Conservation (phyloP, 768 basidiomycete genomes). For the Auriscalpium orientale region DNA sequence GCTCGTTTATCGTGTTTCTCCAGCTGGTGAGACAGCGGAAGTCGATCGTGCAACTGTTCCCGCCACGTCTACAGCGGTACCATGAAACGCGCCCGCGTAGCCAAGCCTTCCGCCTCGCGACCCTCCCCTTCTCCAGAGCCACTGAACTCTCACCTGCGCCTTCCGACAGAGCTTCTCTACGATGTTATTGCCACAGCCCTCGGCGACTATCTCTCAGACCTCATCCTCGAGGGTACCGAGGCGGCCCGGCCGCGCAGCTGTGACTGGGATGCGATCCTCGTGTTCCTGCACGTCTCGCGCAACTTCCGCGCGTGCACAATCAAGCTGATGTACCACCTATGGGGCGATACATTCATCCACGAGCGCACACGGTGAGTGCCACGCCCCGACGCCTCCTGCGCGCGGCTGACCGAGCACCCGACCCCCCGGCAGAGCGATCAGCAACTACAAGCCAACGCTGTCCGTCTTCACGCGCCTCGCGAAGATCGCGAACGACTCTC, state of each 20-base stretch:
- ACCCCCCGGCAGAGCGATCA: background rate
- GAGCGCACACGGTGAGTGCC: conserved; percentile 6
- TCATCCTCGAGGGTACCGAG: conserved; percentile 1
- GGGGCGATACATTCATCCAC: conserved; percentile 14
- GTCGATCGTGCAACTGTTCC: no score
- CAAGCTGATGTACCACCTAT: conserved; percentile 10
- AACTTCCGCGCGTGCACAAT: conserved; percentile 8
- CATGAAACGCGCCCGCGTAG: background rate
- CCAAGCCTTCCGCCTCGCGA: background rate
- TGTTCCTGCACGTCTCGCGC: conserved; percentile 11
- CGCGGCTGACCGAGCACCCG: no score
- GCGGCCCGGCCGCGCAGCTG: background rate
- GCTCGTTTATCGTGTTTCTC: no score
- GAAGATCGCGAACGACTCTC: background rate
- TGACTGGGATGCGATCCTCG: conserved; percentile 5
- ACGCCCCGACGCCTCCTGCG: no score
- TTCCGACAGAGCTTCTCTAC: conserved; percentile 12
- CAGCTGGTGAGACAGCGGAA: no score
- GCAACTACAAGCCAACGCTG: conserved; percentile 12
- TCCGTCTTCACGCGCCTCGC: conserved; percentile 6
- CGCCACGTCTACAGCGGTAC: no score
- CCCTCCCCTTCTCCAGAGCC: background rate
- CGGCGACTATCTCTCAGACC: conserved; percentile 7
- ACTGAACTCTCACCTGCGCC: background rate
- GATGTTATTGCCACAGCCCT: conserved; percentile 4